Evolutionary conservation across 495 filamentous ascomycete species (phyloP).

Genomic region (Podospora pseudoanserina): DNA sequence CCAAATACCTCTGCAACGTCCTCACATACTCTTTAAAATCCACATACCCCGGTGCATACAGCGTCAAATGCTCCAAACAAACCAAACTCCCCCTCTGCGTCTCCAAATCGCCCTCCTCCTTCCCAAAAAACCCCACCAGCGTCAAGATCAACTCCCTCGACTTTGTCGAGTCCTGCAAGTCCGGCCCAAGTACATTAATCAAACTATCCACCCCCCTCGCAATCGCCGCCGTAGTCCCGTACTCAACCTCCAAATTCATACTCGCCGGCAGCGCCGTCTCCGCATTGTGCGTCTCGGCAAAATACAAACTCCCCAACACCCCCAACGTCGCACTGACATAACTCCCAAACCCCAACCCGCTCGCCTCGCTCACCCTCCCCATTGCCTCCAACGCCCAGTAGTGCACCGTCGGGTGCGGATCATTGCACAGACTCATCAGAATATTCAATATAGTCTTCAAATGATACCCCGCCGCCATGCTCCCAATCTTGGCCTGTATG

Average conservation of each 20-base stretch:
- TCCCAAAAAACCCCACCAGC: constrained; percentile 75
- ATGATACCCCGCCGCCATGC: constrained; percentile 97
- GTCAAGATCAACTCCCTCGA: constrained; percentile 86
- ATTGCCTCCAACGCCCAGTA: constrained; percentile 92
- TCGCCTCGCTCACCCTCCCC: constrained; percentile 83
- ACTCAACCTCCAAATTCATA: constrained; percentile 83
- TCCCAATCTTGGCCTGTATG: constrained; percentile 92
- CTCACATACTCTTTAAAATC: constrained; percentile 80
- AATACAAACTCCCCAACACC: constrained; percentile 88
- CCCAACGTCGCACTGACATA: constrained; percentile 88
- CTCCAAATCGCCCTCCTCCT: constrained; percentile 64
- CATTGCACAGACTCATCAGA: constrained; percentile 89
- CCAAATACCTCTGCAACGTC: constrained; percentile 69
- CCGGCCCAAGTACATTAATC: constrained; percentile 93
- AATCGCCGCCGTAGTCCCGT: constrained; percentile 75
- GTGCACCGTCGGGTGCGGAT: constrained; percentile 94
- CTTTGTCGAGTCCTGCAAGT: constrained; percentile 91
- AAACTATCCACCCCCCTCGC: constrained; percentile 88
- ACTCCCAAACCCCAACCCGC: constrained; percentile 84
- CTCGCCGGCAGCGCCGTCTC: constrained; percentile 73
- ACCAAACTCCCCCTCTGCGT: constrained; percentile 72
- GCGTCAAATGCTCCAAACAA: constrained; percentile 84
- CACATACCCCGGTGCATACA: constrained; percentile 86
- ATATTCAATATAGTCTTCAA: constrained; percentile 94
- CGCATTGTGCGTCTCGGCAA: constrained; percentile 83